Conservation (phyloP, 176 grass and related monocot genomes). For the Tillandsia fasciculata region DNA sequence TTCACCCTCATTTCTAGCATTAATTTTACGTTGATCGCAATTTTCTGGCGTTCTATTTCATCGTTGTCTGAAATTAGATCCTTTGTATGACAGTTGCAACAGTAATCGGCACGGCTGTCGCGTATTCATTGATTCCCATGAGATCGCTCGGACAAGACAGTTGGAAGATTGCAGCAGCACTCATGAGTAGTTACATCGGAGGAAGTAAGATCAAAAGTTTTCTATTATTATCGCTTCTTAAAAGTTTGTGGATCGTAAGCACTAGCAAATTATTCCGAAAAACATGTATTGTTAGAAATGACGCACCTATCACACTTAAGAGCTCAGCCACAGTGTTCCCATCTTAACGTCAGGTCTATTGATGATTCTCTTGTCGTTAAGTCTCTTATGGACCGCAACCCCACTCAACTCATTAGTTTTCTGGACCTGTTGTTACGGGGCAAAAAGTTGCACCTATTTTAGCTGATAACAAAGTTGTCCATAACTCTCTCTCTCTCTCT, state of each 20-base stretch:
- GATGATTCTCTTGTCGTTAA: too few species aligned
- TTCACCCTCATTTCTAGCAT: background rate
- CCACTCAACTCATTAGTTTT: too few species aligned
- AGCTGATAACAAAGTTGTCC: too few species aligned
- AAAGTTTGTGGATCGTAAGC: background rate
- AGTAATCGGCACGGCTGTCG: constrained; percentile 44
- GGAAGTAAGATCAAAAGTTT: constrained; percentile 39
- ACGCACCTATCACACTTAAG: too few species aligned
- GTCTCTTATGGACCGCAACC: too few species aligned
- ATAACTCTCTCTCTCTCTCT: too few species aligned
- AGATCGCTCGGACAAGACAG: constrained; percentile 69
- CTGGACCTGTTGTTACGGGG: too few species aligned
- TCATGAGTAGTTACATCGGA: constrained; percentile 95
- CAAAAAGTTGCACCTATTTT: too few species aligned
- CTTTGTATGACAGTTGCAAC: constrained; percentile 38
- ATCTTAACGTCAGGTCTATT: too few species aligned
- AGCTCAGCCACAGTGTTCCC: too few species aligned
- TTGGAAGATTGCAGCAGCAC: constrained; percentile 90
- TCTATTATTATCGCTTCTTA: background rate
- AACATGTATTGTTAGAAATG: background rate
- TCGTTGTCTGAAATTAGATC: background rate
- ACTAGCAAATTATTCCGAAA: background rate
- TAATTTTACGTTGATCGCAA: background rate
- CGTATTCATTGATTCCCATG: constrained; percentile 71
- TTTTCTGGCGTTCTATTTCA: background rate